Evolutionary conservation across 2,329 filamentous ascomycete genomes (phyloP), one percentile per base, ranked within the genome.

Genomic region (Lojkania enalia): DNA sequence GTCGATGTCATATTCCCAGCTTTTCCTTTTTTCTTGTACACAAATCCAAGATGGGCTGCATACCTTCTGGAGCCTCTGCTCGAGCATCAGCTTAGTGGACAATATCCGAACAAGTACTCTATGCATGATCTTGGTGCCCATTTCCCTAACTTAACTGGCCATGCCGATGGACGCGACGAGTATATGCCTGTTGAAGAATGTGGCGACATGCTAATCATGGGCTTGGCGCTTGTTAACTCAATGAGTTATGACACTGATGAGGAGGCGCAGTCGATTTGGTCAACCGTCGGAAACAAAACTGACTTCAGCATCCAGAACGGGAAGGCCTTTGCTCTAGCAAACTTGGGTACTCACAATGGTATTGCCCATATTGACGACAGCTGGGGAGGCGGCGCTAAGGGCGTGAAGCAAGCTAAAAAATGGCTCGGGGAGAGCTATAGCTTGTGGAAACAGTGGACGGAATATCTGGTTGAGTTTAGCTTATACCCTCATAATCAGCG

Each of bases 1-100:
- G 86, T 94, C 9, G 88, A 92, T 71, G 87, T 95, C 44, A 92
- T 95, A 57, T 94, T 90, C 73, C 89, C 88, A 0, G 80, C 88
- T 0, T 91, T 90, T 69, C 88, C 89, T 0, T 94, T 92, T 76
- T 92, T 92, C 74, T 67, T 92, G 15, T 94, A 92, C 63, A 90
- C 88, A 14, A 90, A 91, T 56, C 88, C 88, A 2, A 77, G 82
- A 46, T 92, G 88, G 87, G 74, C 91, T 44, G 86, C 84, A 1
- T 91, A 91, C 60, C 75, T 92, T 2, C 74, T 94, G 3, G 87
- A 92, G 65, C 88, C 88, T 4, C 74, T 92, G 18, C 78, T 94
- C 40, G 88, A 94, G 69, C 87, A 94, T 66, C 88, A 88, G 75
- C 71, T 88, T 18, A 90, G 86, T 61, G 87, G 87, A 1, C 86